Conservation (phyloP, 73 alveolate species). For the Diophrys appendiculata region DNA sequence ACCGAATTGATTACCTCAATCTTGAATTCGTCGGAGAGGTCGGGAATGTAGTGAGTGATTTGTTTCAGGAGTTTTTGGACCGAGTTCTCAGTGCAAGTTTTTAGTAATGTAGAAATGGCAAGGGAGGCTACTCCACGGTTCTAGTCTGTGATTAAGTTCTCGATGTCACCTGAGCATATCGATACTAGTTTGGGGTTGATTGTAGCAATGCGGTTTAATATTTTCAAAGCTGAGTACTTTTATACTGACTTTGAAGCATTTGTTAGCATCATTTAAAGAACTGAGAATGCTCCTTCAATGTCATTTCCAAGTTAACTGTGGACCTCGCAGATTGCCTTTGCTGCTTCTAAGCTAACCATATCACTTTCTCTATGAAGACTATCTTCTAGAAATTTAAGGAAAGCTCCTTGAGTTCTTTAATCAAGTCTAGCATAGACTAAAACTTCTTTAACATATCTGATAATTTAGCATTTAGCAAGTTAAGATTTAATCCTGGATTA, state of each 20-base stretch:
- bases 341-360: conserved; percentile 83
- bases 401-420: conserved; percentile 38
- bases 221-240: conserved; percentile 55
- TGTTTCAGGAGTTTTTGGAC: conserved; percentile 77
- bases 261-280: conserved; percentile 38
- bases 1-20: conserved; percentile 76
- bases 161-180: conserved; percentile 47
- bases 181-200: conserved; percentile 47
- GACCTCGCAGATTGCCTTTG: conserved; percentile 78
- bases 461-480: conserved; percentile 80
- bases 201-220: conserved; percentile 56
- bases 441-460: conserved; percentile 75
- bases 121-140: conserved; percentile 74
- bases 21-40: conserved; percentile 77
- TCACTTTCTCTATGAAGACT: conserved; percentile 72
- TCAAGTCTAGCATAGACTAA: conserved; percentile 69
- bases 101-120: conserved; percentile 81
- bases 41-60: conserved; percentile 75
- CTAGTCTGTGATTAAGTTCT: conserved; percentile 56
- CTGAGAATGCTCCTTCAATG: conserved; percentile 54
- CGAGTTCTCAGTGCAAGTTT: conserved; percentile 74
- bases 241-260: conserved; percentile 57
- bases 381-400: conserved; percentile 59
- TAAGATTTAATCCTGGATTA: conserved; percentile 57
- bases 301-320: conserved; percentile 20